phyloP scores from a whole-genome alignment of 352 stramenopile species.

The Nothophytophthora sp. region DNA sequence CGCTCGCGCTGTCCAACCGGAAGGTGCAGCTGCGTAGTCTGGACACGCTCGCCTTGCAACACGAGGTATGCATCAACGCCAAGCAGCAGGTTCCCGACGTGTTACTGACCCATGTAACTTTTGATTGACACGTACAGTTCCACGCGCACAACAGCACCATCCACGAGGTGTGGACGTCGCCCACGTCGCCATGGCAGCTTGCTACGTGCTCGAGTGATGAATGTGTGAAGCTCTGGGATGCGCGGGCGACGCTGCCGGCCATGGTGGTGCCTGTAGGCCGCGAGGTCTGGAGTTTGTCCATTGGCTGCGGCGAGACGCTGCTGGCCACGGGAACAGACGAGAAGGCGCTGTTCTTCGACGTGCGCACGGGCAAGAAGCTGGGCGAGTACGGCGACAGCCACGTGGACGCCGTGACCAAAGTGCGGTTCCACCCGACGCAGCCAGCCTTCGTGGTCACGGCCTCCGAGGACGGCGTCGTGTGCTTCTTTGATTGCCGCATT shows the following conservation, averaged over 20 bases:
- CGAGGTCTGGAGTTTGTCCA: conserved; percentile 82
- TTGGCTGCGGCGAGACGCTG: conserved; percentile 79
- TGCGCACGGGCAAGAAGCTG: conserved; percentile 67
- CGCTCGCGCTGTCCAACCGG: conserved; percentile 66
- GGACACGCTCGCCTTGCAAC: conserved; percentile 62
- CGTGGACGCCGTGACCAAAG: conserved; percentile 87
- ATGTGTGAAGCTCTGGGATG: conserved; percentile 87
- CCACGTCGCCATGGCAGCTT: conserved; percentile 58
- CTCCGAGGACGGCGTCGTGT: conserved; percentile 91
- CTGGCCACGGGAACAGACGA: conserved; percentile 74
- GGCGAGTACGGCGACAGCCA: conserved; percentile 89
- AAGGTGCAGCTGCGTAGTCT: conserved; percentile 71
- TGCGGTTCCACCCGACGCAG: conserved; percentile 85
- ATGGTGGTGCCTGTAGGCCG: conserved; percentile 65
- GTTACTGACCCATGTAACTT: not conserved
- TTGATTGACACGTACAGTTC: conserved; percentile 46
- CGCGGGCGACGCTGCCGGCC: conserved; percentile 50
- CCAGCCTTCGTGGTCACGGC: conserved; percentile 83
- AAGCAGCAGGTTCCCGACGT: not conserved
- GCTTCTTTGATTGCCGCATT: conserved; percentile 87
- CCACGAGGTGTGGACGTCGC: conserved; percentile 81
- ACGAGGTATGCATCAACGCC: conserved; percentile 33
- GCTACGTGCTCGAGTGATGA: conserved; percentile 87
- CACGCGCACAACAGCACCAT: conserved; percentile 77
- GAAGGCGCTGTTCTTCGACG: conserved; percentile 81